Conservation (phyloP, 805 yeast genomes). For the Saccharomycopsis microspora region DNA sequence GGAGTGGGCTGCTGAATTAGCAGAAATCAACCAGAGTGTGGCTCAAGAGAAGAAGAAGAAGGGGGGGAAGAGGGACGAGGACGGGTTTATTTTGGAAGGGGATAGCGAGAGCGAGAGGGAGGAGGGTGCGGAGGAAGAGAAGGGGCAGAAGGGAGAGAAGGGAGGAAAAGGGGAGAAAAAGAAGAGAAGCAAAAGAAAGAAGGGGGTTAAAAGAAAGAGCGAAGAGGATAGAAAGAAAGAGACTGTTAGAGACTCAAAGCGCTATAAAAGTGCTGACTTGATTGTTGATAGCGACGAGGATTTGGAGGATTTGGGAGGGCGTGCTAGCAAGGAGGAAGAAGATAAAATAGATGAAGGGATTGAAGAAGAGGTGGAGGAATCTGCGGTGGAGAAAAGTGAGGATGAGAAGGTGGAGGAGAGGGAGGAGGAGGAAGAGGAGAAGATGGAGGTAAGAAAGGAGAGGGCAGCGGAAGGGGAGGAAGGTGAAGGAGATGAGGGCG, state of each 20-base stretch:
- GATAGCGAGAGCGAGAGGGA: slow-evolving; percentile 36
- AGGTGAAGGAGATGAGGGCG: slow-evolving; percentile 19
- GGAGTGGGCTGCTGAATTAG: slow-evolving; percentile 47
- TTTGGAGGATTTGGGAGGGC: slow-evolving; percentile 12
- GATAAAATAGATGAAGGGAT: not conserved
- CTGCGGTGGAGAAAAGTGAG: not conserved
- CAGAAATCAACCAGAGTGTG: slow-evolving; percentile 28
- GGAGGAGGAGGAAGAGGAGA: not conserved
- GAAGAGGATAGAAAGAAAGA: slow-evolving; percentile 19
- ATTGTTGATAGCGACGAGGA: slow-evolving; percentile 35
- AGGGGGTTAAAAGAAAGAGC: slow-evolving; percentile 17
- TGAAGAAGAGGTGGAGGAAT: slow-evolving; percentile 1
- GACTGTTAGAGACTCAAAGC: slow-evolving; percentile 23
- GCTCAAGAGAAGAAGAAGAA: slow-evolving; percentile 25
- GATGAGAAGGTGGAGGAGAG: not conserved
- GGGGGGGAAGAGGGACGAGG: slow-evolving; percentile 20
- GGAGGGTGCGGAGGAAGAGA: slow-evolving; percentile 23
- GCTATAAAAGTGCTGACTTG: slow-evolving; percentile 26
- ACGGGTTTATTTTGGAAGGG: slow-evolving; percentile 25
- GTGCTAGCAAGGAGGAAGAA: not conserved
- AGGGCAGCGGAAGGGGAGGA: slow-evolving; percentile 13
- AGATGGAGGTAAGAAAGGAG: not conserved
- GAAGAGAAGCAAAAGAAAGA: slow-evolving; percentile 14
- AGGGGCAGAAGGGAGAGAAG: slow-evolving; percentile 12
- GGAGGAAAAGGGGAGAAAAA: slow-evolving; percentile 1